Percentiles rank a stretch among this genome's conserved stretches.
These are phyloP conservation scores for Beta vulgaris DNA, from an alignment of 148 eudicot species.

Conservation along the genomic window DNA sequence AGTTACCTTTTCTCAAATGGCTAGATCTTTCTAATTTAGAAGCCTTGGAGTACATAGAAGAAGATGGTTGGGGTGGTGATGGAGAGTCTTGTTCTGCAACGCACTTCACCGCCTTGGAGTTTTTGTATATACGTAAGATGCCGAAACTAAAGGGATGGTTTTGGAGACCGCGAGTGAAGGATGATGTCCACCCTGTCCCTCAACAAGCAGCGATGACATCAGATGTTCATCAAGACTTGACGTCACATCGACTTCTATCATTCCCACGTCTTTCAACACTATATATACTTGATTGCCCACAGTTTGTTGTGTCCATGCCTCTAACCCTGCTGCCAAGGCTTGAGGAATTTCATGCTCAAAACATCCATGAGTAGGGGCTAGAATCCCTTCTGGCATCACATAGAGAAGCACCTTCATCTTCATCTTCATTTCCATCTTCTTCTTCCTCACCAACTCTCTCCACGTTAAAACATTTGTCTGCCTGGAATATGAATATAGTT, in stretches of 20 bases:
- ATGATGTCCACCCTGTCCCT: no score
- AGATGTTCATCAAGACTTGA: not conserved
- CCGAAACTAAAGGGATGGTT: no score
- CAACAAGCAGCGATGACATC: no score
- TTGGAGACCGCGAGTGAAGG: no score
- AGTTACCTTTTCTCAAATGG: no score
- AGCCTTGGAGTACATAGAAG: no score
- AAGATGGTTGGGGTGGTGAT: no score
- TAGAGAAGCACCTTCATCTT: not conserved
- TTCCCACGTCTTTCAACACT: not conserved
- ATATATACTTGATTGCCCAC: not conserved
- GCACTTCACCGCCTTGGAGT: no score
- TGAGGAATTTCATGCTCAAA: not conserved
- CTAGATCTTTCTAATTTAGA: no score
- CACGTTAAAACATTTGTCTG: not conserved
- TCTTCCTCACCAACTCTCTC: not conserved
- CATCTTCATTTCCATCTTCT: no score
- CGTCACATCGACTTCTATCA: not conserved
- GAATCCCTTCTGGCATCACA: not conserved
- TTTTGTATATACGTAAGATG: no score
- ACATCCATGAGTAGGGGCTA: not conserved
- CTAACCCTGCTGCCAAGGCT: not conserved
- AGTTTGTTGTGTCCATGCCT: conserved; percentile 2
- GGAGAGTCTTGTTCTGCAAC: no score
- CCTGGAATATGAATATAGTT: not conserved